These are phyloP conservation scores for Wickerhamomyces tratensis DNA, from an alignment of 805 yeast species.

Conservation along the genomic window DNA sequence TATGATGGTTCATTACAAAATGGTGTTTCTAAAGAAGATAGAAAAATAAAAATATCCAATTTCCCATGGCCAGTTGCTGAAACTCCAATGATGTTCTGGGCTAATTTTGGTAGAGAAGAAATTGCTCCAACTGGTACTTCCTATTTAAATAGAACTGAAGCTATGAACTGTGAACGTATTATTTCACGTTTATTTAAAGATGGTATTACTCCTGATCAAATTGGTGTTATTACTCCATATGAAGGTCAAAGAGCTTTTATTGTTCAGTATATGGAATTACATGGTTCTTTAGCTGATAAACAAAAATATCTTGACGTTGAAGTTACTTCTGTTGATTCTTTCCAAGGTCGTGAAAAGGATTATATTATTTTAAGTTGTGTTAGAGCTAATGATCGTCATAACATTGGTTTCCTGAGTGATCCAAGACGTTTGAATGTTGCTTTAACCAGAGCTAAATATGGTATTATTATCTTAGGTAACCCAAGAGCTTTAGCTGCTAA, in stretches of 20 bases:
- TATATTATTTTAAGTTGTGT: conserved; percentile 74
- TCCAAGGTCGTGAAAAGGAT: conserved; percentile 87
- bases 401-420: conserved; percentile 78
- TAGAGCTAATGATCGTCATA: conserved; percentile 64
- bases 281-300: conserved; percentile 50
- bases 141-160: conserved; percentile 78
- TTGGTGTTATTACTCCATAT: conserved; percentile 91
- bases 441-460: conserved; percentile 78
- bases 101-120: conserved; percentile 82
- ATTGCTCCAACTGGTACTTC: conserved; percentile 75
- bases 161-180: conserved; percentile 76
- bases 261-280: conserved; percentile 66
- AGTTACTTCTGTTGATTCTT: conserved; percentile 91
- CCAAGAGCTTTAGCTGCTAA: conserved; percentile 68
- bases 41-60: conserved; percentile 40
- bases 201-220: conserved; percentile 71
- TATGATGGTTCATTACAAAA: conserved; percentile 89
- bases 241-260: conserved; percentile 88
- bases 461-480: conserved; percentile 74
- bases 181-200: conserved; percentile 65
- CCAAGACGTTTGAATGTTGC: conserved; percentile 87
- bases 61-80: conserved; percentile 91
- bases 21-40: conserved; percentile 75
- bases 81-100: conserved; percentile 96
- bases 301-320: conserved; percentile 65